Percentiles rank a stretch among this genome's conserved stretches.
phyloP scores from a whole-genome alignment of 2,329 filamentous ascomycete species.

The Aspergillus puulaauensis region DNA sequence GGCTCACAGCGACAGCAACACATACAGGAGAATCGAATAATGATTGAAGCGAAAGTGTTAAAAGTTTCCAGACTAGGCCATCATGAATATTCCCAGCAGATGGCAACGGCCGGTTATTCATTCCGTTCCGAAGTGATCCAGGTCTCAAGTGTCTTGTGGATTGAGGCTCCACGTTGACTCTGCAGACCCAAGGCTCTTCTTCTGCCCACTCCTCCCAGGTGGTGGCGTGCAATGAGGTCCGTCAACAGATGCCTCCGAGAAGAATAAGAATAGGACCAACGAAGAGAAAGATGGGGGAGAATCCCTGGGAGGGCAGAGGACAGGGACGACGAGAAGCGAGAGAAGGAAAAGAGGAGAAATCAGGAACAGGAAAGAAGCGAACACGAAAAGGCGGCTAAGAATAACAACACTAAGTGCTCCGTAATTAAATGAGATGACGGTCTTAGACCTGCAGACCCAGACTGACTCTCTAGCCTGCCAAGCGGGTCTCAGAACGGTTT shows the following conservation, averaged over 20 bases:
- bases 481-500: slow-evolving; percentile 4
- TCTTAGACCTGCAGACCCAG: slow-evolving; percentile 7
- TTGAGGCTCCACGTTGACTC: slow-evolving; percentile 12
- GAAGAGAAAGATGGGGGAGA: not conserved
- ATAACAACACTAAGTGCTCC: slow-evolving; percentile 3
- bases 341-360: not conserved
- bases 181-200: slow-evolving; percentile 4
- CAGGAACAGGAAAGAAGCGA: slow-evolving; percentile 1
- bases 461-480: not conserved
- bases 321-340: not conserved
- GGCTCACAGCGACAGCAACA: not conserved
- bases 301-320: not conserved
- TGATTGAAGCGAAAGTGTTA: not conserved
- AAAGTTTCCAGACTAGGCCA: slow-evolving; percentile 9
- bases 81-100: slow-evolving; percentile 2
- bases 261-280: not conserved
- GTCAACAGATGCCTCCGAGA: slow-evolving; percentile 3
- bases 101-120: slow-evolving; percentile 8
- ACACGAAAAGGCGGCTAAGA: slow-evolving; percentile 6
- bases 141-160: not conserved
- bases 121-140: slow-evolving; percentile 7
- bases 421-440: slow-evolving; percentile 8
- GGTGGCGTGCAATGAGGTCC: not conserved
- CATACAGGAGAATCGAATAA: slow-evolving; percentile 5
- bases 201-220: not conserved